Evolutionary conservation across 1,284 basidiomycete genomes (phyloP).

Genomic region (Irpex sp.): DNA sequence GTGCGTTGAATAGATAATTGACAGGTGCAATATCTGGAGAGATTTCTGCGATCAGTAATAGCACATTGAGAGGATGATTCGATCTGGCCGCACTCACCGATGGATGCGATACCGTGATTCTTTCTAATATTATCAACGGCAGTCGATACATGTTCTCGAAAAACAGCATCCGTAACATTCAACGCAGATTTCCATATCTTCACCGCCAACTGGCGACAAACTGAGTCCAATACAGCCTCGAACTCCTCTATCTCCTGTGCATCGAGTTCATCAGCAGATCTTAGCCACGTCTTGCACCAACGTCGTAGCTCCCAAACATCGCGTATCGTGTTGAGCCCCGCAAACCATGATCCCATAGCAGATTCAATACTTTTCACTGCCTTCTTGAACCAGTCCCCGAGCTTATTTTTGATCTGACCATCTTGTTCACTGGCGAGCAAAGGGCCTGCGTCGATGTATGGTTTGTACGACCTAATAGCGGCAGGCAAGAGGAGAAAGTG

Average conservation of each 20-base stretch:
- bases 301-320: conserved; percentile 66
- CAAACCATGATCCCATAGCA: conserved; percentile 53
- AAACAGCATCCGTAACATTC: conserved; percentile 38
- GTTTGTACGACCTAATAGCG: conserved; percentile 63
- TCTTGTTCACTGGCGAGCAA: conserved; percentile 46
- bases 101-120: not conserved
- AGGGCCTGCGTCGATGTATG: conserved; percentile 66
- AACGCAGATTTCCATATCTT: conserved; percentile 56
- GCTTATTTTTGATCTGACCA: conserved; percentile 38
- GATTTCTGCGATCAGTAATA: not conserved
- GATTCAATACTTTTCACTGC: conserved; percentile 43
- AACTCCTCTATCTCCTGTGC: conserved; percentile 40
- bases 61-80: not conserved
- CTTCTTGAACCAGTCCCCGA: conserved; percentile 59
- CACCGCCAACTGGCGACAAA: conserved; percentile 47
- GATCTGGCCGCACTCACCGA: not conserved
- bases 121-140: conserved; percentile 17
- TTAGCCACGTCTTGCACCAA: conserved; percentile 45
- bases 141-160: conserved; percentile 37
- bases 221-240: conserved; percentile 42
- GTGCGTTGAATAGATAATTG: conserved; percentile 47
- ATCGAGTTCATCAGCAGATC: conserved; percentile 36
- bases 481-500: conserved; percentile 65
- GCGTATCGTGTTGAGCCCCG: conserved; percentile 48
- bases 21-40: conserved; percentile 46